Evolutionary conservation across 2,329 filamentous ascomycete genomes (phyloP), one percentile per base, ranked within the genome.

Genomic region (Hypoxylon sp.): DNA sequence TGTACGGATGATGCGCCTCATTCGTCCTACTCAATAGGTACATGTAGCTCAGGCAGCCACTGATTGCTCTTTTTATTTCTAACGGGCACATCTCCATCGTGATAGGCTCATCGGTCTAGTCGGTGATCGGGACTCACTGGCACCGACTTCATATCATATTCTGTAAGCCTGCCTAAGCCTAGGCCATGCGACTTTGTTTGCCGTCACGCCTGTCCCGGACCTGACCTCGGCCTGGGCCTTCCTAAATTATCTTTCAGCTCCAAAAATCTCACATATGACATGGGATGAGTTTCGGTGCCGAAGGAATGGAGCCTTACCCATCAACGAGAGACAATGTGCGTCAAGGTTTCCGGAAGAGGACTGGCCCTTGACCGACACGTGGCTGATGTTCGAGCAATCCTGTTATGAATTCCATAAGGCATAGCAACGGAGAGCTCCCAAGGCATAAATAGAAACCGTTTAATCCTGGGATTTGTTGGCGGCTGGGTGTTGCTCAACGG

Each of bases 211-310:
- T 16, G n/a, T 38, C 36, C n/a, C 36, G 36, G 36, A 38, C 36
- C n/a, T 18, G n/a, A 6, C n/a, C n/a, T 22, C 26, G 42, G 33
- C 28, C 33, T 32, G 36, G 18, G 36, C 9, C 32, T 32, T 44
- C 16, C 38, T 18, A 20, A 32, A 26, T 44, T 20, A 53, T 53
- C 24, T 32, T 22, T 44, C 51, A 53, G 51, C 51, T 53, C 36
- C 18, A 53, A 44, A 16, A 14, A 44, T 2, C 5, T n/a, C 36
- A 32, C 38, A 44, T 18, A 44, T 24, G 14, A 32, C 20, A 32
- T 40, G 36, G 38, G 26, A 32, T 32, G 32, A 22, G 42, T 18
- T 42, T 53, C 51, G 51, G 51, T 9, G 24, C 51, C 51, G 51
- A 53, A 32, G 6, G n/a, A 16, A 40, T 44, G 22, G 9, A 46